Conservation (phyloP, 768 basidiomycete species). For the Termitomyces sp. region DNA sequence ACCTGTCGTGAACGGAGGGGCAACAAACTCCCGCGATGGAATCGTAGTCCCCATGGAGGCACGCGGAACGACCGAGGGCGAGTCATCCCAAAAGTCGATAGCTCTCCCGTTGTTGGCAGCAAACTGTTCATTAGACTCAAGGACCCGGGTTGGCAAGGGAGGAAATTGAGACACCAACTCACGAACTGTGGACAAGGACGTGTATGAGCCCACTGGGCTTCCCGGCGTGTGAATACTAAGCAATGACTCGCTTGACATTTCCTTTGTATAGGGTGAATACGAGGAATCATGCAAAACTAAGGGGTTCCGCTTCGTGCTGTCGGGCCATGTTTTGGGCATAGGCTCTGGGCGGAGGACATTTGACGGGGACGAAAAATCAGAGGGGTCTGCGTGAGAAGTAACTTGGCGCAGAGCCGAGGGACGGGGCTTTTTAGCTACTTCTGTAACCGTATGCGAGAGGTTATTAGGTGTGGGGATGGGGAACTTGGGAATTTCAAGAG, state of each 20-base stretch:
- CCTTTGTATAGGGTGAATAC: background rate
- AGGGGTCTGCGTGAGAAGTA: background rate
- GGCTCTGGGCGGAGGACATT: background rate
- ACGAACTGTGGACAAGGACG: conserved; percentile 39
- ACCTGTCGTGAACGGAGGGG: background rate
- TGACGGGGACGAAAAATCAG: background rate
- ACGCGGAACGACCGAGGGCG: background rate
- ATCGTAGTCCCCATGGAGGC: background rate
- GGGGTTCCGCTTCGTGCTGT: background rate
- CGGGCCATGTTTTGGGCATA: background rate
- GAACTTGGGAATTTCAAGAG: conserved; percentile 37
- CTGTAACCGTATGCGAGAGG: conserved; percentile 14
- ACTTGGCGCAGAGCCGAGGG: background rate
- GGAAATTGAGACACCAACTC: conserved; percentile 54
- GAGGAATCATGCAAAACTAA: background rate
- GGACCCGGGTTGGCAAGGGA: conserved; percentile 32
- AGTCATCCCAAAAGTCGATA: conserved; percentile 7
- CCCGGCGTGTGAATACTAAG: conserved; percentile 1
- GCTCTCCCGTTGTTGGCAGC: background rate
- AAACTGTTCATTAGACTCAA: conserved; percentile 12
- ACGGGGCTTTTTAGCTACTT: background rate
- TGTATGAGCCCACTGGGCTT: conserved; percentile 29
- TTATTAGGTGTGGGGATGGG: conserved; percentile 27
- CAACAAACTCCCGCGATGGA: background rate
- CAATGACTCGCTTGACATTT: conserved; percentile 1